Conservation (phyloP, 164 flowering plant species). For the Stephania japonica region DNA sequence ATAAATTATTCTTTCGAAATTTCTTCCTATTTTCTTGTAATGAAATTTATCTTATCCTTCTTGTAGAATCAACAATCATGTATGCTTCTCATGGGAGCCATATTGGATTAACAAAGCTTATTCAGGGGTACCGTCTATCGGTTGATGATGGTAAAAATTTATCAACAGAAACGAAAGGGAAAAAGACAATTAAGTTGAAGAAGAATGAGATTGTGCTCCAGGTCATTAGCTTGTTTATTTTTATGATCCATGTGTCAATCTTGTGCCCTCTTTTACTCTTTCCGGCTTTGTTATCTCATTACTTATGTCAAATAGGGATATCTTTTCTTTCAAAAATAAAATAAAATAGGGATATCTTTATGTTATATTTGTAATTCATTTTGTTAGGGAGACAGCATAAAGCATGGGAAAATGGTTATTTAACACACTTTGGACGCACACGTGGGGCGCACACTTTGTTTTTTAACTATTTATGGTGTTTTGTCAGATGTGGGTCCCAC, state of each 20-base stretch:
- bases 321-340: too few relatives aligned
- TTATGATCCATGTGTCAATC: neutral
- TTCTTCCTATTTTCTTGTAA: slow-evolving; percentile 9
- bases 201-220: slow-evolving; percentile 77
- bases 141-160: slow-evolving; percentile 55
- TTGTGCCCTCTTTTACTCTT: neutral
- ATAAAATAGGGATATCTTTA: too few relatives aligned
- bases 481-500: too few relatives aligned
- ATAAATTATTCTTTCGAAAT: neutral
- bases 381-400: too few relatives aligned
- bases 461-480: too few relatives aligned
- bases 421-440: too few relatives aligned
- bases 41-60: slow-evolving; percentile 21
- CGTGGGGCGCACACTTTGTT: too few relatives aligned
- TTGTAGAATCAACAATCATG: slow-evolving; percentile 84
- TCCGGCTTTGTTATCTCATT: neutral
- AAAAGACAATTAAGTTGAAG: slow-evolving; percentile 77
- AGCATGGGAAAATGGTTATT: too few relatives aligned
- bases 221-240: slow-evolving; percentile 34
- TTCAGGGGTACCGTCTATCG: slow-evolving; percentile 75
- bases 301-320: too few relatives aligned
- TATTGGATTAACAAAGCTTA: slow-evolving; percentile 78
- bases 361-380: too few relatives aligned
- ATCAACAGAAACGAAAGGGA: slow-evolving; percentile 75
- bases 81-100: slow-evolving; percentile 86